Base-by-base conservation (phyloP, 805 yeast species). In the Clavispora fructus region DNA sequence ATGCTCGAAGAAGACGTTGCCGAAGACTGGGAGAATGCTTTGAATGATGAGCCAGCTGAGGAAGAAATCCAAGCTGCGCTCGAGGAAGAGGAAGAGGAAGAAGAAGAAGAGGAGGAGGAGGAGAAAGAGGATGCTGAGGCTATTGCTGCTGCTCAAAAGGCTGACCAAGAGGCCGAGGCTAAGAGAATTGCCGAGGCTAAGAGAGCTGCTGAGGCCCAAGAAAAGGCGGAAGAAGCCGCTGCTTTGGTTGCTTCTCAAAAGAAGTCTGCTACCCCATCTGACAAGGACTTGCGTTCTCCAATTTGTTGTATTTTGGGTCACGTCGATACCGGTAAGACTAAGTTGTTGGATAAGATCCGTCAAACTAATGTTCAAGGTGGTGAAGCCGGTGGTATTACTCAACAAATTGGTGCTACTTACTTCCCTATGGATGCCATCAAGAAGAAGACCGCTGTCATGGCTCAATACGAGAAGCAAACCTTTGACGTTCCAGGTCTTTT, bases 381-480 rank as follows among this genome's bases (percentile, higher is more conserved):
- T 64, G 99, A 94, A 75, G 99, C 99, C 46, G 99, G 99, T 76
- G 99, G 99, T 76, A 94, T 94, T 67, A 94, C 99, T 54, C 99
- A 94, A 79, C 99, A 94, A 73, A 94, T 94, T 64, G 99, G 99
- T 81, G 99, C 99, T 46, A 94, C 99, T 19, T 94, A 94, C 68
- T 94, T 94, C 88, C 99, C 99, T 51, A 90, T 94, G 56, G 95
- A 86, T 28, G 90, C 97, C 38, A 88, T 94, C 61, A 83, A 84
- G 68, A 82, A 82, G 62, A 94, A 94, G 74, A 94, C 98, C 26
- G 85, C 82, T 40, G 95, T 86, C 42, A 92, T 94, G 97, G 80
- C 87, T 47, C 75, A 82, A 53, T 86, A 82, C 64, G 96, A 88
- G 66, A 86, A 87, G 62, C 83, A 83, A 64, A 76, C 85, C 19